phyloP scores from a whole-genome alignment of 306 rosid genomes.

The Inga laurina region DNA sequence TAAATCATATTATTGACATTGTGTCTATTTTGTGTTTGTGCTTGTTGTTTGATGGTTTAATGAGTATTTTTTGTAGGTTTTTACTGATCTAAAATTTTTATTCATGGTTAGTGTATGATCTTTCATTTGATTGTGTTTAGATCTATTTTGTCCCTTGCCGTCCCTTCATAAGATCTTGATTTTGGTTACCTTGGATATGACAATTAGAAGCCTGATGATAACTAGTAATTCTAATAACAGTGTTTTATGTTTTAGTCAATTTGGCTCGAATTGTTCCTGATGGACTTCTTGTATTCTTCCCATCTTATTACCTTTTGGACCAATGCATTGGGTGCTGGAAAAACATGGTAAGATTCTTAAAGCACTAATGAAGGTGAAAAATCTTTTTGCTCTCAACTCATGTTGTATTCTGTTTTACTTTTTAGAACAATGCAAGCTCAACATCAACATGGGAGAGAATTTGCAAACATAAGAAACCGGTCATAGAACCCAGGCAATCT shows the following conservation, averaged over 20 bases:
- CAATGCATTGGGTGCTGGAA: slow-evolving; percentile 87
- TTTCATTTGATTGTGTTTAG: neutral
- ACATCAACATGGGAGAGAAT: slow-evolving; percentile 94
- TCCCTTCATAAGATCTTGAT: neutral
- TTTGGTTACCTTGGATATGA: neutral
- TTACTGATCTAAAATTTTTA: neutral
- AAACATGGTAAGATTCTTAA: slow-evolving; percentile 53
- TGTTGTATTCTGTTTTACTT: slow-evolving; percentile 26
- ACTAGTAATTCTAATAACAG: slow-evolving; percentile 20
- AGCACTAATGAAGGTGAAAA: slow-evolving; percentile 29
- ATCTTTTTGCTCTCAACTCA: slow-evolving; percentile 31
- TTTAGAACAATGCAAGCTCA: slow-evolving; percentile 70
- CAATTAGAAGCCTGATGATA: neutral
- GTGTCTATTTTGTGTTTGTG: neutral
- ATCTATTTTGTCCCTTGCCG: neutral
- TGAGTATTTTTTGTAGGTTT: neutral
- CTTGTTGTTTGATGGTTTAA: neutral
- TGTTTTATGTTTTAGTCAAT: slow-evolving; percentile 71
- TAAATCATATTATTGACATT: neutral
- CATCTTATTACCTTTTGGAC: slow-evolving; percentile 92
- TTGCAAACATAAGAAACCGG: slow-evolving; percentile 88
- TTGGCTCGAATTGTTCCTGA: slow-evolving; percentile 95
- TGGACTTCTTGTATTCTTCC: slow-evolving; percentile 94
- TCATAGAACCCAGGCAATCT: slow-evolving; percentile 91
- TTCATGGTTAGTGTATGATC: neutral